These are phyloP conservation scores for Haplosporangium sp. DNA, from an alignment of 371 early-diverging fungal genomes.

Conservation along the genomic window DNA sequence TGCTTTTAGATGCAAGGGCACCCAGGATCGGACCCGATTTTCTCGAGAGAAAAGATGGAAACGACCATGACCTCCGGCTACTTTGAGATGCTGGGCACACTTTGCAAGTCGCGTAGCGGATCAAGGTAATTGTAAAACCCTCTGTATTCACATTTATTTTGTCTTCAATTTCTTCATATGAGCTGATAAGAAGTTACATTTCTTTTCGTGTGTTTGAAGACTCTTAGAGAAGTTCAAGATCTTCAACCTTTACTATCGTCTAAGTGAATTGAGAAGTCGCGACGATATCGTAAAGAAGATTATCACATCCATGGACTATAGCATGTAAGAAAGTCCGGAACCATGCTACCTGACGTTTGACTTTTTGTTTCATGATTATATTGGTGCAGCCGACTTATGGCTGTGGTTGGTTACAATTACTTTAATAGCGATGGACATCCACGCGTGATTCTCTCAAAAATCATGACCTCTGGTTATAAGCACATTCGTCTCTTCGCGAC, in stretches of 20 bases:
- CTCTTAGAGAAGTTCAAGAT: constrained; percentile 82
- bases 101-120: constrained; percentile 76
- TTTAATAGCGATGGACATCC: constrained; percentile 80
- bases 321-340: constrained; percentile 53
- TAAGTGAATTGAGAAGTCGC: constrained; percentile 83
- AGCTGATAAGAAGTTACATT: too few species aligned
- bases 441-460: constrained; percentile 81
- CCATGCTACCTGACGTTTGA: background rate
- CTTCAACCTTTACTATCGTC: constrained; percentile 81
- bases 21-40: constrained; percentile 72
- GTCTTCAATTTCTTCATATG: background rate
- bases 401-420: background rate
- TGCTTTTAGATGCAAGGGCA: constrained; percentile 51
- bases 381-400: background rate
- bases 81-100: constrained; percentile 79
- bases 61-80: constrained; percentile 80
- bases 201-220: constrained; percentile 8
- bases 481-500: constrained; percentile 86
- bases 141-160: too few species aligned
- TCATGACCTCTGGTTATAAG: constrained; percentile 86
- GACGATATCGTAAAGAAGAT: constrained; percentile 86
- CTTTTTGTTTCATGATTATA: background rate
- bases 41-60: constrained; percentile 82
- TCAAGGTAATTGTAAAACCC: constrained; percentile 55
- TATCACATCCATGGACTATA: constrained; percentile 81